Base-by-base conservation (phyloP, 202 grass and related monocot genomes). In the Saccharum hybrid region DNA sequence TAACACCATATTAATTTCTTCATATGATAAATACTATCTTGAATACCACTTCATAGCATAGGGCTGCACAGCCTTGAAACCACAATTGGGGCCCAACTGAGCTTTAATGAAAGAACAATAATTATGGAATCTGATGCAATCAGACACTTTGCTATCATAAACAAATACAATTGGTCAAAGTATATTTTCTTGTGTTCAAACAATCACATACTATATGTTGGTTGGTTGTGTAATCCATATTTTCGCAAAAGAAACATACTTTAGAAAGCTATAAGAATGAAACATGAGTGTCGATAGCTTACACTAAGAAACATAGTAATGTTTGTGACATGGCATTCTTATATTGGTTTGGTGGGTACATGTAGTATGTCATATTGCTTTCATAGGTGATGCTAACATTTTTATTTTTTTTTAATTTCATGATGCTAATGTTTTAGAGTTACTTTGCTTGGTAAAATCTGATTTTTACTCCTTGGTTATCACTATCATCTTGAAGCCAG, bases 391-490 rank as follows among this genome's bases (percentile, higher is more conserved):
- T 13, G n/a, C 41, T 51, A 51, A 26, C 10, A 5, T 74, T 30
- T 30, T 19, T 46, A 46, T n/a, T 46, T 48, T 46, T 39, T 39
- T 68, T 37, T 34, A 3, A 19, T 40, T 18, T 4, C 21, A 67
- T 66, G 67, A 54, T 38, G 18, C 40, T 39, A 31, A n/a, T 37
- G 14, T 75, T 22, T 33, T 15, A 38, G 11, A 68, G 77, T 67
- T 72, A 65, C 36, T 81, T 84, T 83, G 5, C 72, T 87, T 71
- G n/a, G 65, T 41, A 59, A 69, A 30, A 74, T 80, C n/a, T 36
- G 45, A 45, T 66, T n/a, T 54, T 10, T 34, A 45, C 13, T 41
- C 43, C 15, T 52, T 64, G 30, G 45, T 11, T 73, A 66, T 64
- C 30, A 79, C 66, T 71, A 38, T 64, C 74, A 45, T 39, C 74